phyloP scores from a whole-genome alignment of 495 filamentous ascomycete species.

The Talaromyces adpressus region DNA sequence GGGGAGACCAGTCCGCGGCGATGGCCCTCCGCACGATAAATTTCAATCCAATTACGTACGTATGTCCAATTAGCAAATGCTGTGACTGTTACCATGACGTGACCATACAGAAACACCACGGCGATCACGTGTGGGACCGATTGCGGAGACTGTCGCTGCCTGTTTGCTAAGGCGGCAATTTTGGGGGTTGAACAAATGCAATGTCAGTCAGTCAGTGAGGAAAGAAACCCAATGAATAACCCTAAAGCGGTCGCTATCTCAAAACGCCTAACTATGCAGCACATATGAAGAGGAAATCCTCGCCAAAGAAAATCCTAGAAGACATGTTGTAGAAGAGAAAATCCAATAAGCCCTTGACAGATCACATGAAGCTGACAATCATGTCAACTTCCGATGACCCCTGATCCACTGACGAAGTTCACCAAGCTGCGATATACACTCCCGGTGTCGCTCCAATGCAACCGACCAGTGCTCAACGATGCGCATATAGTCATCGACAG shows the following conservation, averaged over 20 bases:
- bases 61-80: background rate
- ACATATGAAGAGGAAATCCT: background rate
- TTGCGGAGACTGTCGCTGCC: background rate
- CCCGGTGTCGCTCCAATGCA: constrained; percentile 55
- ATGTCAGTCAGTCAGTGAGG: too few species aligned
- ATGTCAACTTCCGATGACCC: constrained; percentile 28
- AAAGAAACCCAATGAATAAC: background rate
- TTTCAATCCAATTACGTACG: background rate
- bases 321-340: background rate
- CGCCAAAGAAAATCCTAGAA: background rate
- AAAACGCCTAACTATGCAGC: background rate
- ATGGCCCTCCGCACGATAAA: background rate
- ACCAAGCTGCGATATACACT: constrained; percentile 52
- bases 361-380: background rate
- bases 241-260: background rate
- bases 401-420: constrained; percentile 46
- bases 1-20: constrained; percentile 5
- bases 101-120: background rate
- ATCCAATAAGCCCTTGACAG: background rate
- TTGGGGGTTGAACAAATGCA: background rate
- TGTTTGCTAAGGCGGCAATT: background rate
- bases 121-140: background rate
- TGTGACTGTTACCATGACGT: background rate
- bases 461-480: constrained; percentile 60
- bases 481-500: constrained; percentile 55